Evolutionary conservation across 257 asterid genomes (phyloP).

Genomic region (Ilex aquifolium): DNA sequence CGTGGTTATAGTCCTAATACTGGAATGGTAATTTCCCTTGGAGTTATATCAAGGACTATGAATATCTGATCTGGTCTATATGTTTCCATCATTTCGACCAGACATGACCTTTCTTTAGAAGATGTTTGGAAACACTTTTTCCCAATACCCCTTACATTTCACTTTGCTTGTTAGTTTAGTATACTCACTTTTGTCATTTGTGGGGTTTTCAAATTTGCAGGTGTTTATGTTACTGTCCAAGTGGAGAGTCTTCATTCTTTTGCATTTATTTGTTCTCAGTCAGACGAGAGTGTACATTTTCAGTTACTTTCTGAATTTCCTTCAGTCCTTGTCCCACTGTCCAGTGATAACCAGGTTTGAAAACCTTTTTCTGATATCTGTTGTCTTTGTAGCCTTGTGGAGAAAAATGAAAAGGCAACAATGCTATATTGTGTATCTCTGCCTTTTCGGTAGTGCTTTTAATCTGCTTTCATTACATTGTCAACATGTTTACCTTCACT

Average conservation of each 20-base stretch:
- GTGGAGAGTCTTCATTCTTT: conserved; percentile 59
- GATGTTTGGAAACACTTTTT: background rate
- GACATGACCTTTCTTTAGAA: background rate
- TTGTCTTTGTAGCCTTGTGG: background rate
- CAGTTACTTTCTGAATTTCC: conserved; percentile 60
- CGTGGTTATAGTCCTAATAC: background rate
- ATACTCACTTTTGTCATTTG: background rate
- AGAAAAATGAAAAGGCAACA: too few relatives aligned
- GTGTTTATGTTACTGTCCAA: conserved; percentile 51
- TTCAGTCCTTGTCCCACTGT: conserved; percentile 63
- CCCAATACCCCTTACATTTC: background rate
- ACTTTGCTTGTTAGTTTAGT: background rate
- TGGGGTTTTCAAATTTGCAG: conserved; percentile 30
- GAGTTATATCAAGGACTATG: background rate
- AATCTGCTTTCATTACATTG: background rate
- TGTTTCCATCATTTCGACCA: background rate
- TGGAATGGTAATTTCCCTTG: background rate
- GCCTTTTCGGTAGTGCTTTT: too few relatives aligned
- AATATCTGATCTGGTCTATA: background rate
- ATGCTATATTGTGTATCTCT: too few relatives aligned
- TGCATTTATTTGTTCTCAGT: conserved; percentile 45
- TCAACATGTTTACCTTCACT: conserved; percentile 2
- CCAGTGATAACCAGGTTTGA: conserved; percentile 73
- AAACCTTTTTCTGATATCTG: conserved; percentile 2
- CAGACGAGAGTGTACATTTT: conserved; percentile 40